Evolutionary conservation across 805 yeast genomes (phyloP).

Genomic region (Yamadazyma akitaensis): DNA sequence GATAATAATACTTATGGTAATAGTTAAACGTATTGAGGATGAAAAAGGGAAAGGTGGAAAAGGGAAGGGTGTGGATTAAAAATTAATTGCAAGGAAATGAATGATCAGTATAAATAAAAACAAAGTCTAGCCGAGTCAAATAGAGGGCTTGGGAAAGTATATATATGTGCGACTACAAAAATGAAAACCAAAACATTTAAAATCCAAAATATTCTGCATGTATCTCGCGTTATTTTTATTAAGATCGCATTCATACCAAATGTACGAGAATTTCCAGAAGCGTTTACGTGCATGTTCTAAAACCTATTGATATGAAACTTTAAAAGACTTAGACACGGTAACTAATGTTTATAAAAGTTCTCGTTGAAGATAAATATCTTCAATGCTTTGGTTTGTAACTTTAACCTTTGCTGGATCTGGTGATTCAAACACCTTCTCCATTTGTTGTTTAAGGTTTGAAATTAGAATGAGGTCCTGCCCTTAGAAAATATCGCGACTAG

Average conservation of each 20-base stretch:
- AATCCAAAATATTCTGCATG: background rate
- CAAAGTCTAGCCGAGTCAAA: background rate
- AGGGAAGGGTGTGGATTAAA: background rate
- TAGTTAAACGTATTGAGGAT: background rate
- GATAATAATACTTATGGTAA: background rate
- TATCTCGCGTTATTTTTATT: constrained; percentile 8
- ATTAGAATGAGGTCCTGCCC: background rate
- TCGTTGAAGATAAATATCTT: too few species aligned
- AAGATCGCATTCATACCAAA: constrained; percentile 1
- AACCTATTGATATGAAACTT: background rate
- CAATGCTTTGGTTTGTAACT: too few species aligned
- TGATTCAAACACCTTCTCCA: background rate
- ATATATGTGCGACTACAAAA: constrained; percentile 4
- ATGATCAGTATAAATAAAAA: background rate
- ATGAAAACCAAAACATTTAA: constrained; percentile 7
- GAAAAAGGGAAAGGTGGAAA: background rate
- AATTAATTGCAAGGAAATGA: background rate
- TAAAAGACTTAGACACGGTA: background rate
- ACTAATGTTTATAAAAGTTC: background rate
- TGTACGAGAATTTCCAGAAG: background rate
- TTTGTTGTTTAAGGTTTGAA: background rate
- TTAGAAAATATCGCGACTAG: background rate
- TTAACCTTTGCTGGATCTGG: too few species aligned
- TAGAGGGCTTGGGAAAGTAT: constrained; percentile 1
- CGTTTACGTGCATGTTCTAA: background rate